phyloP scores from a whole-genome alignment of 371 early-diverging fungal genomes.

The Nematocida ironsii region DNA sequence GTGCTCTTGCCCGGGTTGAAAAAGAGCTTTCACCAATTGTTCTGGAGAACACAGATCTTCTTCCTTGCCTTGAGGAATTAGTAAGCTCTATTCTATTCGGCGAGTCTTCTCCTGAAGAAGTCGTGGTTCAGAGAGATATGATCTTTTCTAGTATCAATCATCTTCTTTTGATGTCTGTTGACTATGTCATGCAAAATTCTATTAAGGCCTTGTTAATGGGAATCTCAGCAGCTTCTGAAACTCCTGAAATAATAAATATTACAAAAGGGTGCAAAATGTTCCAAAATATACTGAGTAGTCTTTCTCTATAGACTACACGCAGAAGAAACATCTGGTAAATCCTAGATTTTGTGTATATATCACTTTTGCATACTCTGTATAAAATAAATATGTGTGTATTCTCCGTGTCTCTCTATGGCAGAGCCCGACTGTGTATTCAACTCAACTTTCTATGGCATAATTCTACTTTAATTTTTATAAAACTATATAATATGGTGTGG shows the following conservation, averaged over 20 bases:
- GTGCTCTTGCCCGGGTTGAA: slow-evolving; percentile 24
- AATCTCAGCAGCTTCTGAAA: not conserved
- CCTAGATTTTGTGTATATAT: no score
- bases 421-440: no score
- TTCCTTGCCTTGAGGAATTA: slow-evolving; percentile 27
- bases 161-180: not conserved
- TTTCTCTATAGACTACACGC: not conserved
- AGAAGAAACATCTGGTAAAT: no score
- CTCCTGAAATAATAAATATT: not conserved
- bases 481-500: no score
- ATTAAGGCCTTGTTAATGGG: not conserved
- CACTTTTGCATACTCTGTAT: no score
- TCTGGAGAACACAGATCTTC: slow-evolving; percentile 21
- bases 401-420: no score
- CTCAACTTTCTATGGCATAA: no score
- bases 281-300: not conserved
- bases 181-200: slow-evolving; percentile 8
- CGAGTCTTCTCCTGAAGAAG: not conserved
- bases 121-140: not conserved
- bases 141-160: not conserved
- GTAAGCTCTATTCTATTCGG: slow-evolving; percentile 21
- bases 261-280: not conserved
- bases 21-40: slow-evolving; percentile 47
- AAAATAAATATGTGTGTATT: no score
- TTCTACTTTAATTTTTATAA: no score